Base-by-base conservation (phyloP, 164 flowering plant genomes). In the Akebia trifoliata region DNA sequence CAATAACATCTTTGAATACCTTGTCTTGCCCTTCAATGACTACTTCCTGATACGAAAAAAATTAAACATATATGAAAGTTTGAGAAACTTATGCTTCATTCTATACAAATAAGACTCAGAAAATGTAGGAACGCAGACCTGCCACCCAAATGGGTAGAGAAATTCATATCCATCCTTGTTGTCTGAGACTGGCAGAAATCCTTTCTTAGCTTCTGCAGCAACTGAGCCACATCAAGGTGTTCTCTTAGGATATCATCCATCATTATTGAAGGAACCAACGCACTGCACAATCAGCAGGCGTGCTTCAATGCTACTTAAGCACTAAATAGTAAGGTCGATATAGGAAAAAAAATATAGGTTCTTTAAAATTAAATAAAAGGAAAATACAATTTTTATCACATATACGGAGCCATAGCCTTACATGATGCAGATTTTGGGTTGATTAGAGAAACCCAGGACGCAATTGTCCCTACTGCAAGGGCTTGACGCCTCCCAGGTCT, bases 1-100 rank as follows among this genome's bases (percentile, higher is more conserved):
- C 97, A 60, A 90, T 93, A 28, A 93, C 96, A 71, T 93, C 97
- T 74, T 93, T 93, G 71, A 80, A 86, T 24, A 87, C 97, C 75
- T 87, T 89, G 71, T 93, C 96, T 74, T 90, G 85, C 40, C 97
- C 99, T 42, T 81, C 85, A 49, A 89, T 76, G 24, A 65, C 67
- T 35, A 93, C 84, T 79, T 93, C 98, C 97, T 89, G 83, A 30
- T 24, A 29, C 46, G 55, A n/a, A 22, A 55, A 32, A 21, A 72
- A 35, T 10, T 15, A 45, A 2, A 1, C 26, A 37, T 22, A 9
- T 4, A 2, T n/a, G 18, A 47, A 22, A 44, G 51, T 46, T 35
- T 8, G 20, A 29, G 6, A 59, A 17, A 20, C 14, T 60, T n/a
- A 6, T 26, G 3, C 14, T 17, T 2, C 10, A 25, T 25, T 28